These are phyloP conservation scores for Stephanodiscus minutulus DNA, from an alignment of 108 stramenopile genomes.

Conservation along the genomic window DNA sequence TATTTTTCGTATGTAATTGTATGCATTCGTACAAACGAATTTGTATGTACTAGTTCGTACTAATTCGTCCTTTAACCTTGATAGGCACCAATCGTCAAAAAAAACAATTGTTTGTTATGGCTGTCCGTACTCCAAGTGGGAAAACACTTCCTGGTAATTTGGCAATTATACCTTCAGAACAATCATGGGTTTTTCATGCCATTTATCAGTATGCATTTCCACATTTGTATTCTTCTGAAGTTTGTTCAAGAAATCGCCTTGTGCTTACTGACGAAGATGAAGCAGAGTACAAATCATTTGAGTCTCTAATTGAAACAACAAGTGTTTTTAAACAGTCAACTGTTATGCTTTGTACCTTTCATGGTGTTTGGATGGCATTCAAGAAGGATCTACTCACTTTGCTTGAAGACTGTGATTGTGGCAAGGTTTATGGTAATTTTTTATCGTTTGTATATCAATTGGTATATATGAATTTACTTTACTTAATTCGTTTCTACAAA, in stretches of 20 bases:
- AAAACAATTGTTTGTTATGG: not conserved
- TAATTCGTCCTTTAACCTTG: too few species aligned
- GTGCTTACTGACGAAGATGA: constrained; percentile 14
- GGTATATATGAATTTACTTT: not conserved
- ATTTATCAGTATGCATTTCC: constrained; percentile 5
- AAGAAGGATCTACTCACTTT: not conserved
- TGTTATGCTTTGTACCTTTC: constrained; percentile 10
- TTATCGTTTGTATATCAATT: not conserved
- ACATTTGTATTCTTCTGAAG: not conserved
- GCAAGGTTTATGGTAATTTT: not conserved
- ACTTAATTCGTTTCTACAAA: not conserved
- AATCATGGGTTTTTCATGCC: constrained; percentile 1
- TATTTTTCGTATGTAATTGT: too few species aligned
- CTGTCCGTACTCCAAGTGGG: not conserved
- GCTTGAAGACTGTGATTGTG: not conserved
- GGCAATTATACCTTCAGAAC: not conserved
- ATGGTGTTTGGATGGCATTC: constrained; percentile 12
- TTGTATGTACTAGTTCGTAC: too few species aligned
- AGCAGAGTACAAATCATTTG: constrained; percentile 2
- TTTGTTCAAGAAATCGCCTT: constrained; percentile 1
- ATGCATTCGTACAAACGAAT: too few species aligned
- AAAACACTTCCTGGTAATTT: not conserved
- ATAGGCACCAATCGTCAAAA: not conserved
- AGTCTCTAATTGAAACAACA: not conserved
- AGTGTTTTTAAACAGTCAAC: not conserved